Conservation (phyloP, 495 filamentous ascomycete species). For the Aspergillus heteromorphus region DNA sequence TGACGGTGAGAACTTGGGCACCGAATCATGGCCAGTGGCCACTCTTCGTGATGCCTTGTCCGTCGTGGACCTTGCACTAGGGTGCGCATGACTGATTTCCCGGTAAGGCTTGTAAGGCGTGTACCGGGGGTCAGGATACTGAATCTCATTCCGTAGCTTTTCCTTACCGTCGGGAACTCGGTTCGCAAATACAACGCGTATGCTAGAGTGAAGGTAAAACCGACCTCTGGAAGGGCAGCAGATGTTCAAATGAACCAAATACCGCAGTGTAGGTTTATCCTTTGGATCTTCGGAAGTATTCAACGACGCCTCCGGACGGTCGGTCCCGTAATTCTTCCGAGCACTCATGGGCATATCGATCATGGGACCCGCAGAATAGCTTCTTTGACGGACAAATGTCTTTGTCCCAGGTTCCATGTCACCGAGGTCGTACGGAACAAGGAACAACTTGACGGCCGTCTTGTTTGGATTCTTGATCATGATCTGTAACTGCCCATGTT, state of each 20-base stretch:
- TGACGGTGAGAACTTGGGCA: constrained; percentile 6
- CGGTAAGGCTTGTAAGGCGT: constrained; percentile 71
- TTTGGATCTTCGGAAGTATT: constrained; percentile 42
- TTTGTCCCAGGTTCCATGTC: constrained; percentile 95
- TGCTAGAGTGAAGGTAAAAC: constrained; percentile 84
- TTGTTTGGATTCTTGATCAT: constrained; percentile 97
- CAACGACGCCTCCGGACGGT: constrained; percentile 35
- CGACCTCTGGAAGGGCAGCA: constrained; percentile 80
- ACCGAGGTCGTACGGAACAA: constrained; percentile 90
- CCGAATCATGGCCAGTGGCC: constrained; percentile 49
- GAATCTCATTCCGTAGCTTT: constrained; percentile 83
- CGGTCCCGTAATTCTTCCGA: constrained; percentile 45
- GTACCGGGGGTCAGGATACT: constrained; percentile 82
- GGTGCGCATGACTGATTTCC: constrained; percentile 27
- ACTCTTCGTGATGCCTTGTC: constrained; percentile 54
- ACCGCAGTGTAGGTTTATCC: constrained; percentile 78
- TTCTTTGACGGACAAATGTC: constrained; percentile 93
- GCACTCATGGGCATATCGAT: constrained; percentile 60
- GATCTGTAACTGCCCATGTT: constrained; percentile 93
- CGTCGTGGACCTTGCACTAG: constrained; percentile 37
- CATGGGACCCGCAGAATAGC: constrained; percentile 83
- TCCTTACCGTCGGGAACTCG: constrained; percentile 96
- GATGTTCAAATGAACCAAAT: constrained; percentile 91
- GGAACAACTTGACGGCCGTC: constrained; percentile 90
- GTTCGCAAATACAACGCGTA: constrained; percentile 96